Conservation (phyloP, 768 basidiomycete genomes). For the Brasilioporus rufonigricans region DNA sequence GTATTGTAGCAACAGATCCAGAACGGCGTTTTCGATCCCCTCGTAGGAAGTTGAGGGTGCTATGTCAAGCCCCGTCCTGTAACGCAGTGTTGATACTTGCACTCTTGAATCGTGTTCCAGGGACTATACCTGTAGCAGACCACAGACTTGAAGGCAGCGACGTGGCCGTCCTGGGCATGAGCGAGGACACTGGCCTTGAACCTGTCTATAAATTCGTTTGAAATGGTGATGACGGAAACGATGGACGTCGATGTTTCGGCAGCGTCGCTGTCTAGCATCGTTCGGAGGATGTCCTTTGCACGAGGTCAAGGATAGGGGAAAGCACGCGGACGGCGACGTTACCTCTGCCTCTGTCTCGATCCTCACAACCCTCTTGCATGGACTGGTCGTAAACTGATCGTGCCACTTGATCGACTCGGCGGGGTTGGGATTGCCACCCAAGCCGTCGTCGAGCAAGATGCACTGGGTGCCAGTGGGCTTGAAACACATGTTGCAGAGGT, state of each 20-base stretch:
- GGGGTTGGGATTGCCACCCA: constrained; percentile 46
- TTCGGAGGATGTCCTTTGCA: constrained; percentile 16
- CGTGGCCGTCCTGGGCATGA: constrained; percentile 43
- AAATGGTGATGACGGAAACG: constrained; percentile 9
- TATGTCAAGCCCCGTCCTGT: constrained; percentile 65
- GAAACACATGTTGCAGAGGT: constrained; percentile 58
- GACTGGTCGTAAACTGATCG: constrained; percentile 51
- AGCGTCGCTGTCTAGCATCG: constrained; percentile 17
- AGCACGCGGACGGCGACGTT: background rate
- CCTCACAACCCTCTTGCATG: constrained; percentile 61
- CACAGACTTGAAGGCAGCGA: constrained; percentile 74
- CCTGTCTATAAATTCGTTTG: constrained; percentile 30
- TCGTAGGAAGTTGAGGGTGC: constrained; percentile 24
- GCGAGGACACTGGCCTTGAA: constrained; percentile 38
- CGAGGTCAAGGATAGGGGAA: constrained; percentile 4
- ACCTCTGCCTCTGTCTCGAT: constrained; percentile 76
- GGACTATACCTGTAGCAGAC: constrained; percentile 54
- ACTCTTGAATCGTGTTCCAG: background rate
- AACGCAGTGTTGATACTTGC: background rate
- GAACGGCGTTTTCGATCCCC: constrained; percentile 32
- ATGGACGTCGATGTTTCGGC: constrained; percentile 15
- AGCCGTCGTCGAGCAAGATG: constrained; percentile 72
- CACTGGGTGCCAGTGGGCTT: constrained; percentile 57
- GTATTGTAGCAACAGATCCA: constrained; percentile 34
- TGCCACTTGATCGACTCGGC: constrained; percentile 61